Base-by-base conservation (phyloP, 768 basidiomycete species). In the Xerocomellus amylosporus region DNA sequence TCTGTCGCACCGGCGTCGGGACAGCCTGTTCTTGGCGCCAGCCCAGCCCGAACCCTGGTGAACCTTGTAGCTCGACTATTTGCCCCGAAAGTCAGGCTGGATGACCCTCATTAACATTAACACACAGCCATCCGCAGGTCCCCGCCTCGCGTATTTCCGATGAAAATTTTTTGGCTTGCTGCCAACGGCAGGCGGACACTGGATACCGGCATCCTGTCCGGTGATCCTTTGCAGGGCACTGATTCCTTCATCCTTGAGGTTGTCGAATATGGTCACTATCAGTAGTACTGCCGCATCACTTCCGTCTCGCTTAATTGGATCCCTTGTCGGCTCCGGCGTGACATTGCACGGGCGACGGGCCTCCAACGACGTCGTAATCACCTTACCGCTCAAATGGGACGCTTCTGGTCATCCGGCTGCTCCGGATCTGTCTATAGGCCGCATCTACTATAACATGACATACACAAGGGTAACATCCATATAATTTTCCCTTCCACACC, bases 91-190 rank as follows among this genome's bases (percentile, higher is more conserved):
- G 63, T 65, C 56, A 68, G 58, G 61, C 30, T 58, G 58, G 53
- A 58, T 46, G 67, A 64, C 62, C 60, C 65, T 67, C 68, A 67
- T 69, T 69, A 65, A 58, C 68, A 67, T 69, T 69, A 65, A 56
- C 68, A 71, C 70, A 71, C 70, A 71, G 70, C 70, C 70, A 61
- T 71, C n/a, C 65, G 56, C 60, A 71, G 70, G 70, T 71, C 70
- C 70, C 70, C 70, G 70, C 70, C 53, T 73, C 70, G 70, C 70
- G 64, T 73, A 71, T 73, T 64, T 59, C 70, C 71, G 70, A 53
- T 61, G 65, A 71, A 71, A 71, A 15, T 62, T 70, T 71, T 71
- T 63, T 59, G 61, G 54, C 41, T 46, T 54, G 56, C 56, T 44
- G 49, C 52, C 54, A 59, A 58, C 59, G 63, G 61, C 58, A 65